These are phyloP conservation scores for Vicia faba DNA, from an alignment of 306 rosid species.

Conservation along the genomic window DNA sequence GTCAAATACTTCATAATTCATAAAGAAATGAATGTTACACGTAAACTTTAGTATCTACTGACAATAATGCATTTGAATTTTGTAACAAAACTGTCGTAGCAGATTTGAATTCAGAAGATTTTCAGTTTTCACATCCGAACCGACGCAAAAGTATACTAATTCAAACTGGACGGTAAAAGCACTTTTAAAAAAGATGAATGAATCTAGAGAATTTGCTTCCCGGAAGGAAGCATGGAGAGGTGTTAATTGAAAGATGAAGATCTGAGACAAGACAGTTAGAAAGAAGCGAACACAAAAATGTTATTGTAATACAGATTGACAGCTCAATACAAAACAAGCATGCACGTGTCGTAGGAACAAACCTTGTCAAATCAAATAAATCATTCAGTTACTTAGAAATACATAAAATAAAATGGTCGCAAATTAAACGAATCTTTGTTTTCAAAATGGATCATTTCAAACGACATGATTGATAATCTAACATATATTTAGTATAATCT, in stretches of 20 bases:
- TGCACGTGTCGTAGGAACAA: conserved; percentile 52
- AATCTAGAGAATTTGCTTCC: conserved; percentile 53
- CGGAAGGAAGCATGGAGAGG: conserved; percentile 72
- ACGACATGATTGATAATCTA: too few species aligned
- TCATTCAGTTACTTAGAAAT: background rate
- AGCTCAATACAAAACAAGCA: conserved; percentile 56
- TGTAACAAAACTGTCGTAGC: background rate
- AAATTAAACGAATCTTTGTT: background rate
- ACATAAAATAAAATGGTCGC: conserved; percentile 30
- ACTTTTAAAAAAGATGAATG: conserved; percentile 13
- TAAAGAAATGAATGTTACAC: background rate
- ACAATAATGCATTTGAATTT: conserved; percentile 7
- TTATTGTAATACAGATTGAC: conserved; percentile 43
- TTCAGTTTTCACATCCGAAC: conserved; percentile 9
- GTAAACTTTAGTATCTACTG: background rate
- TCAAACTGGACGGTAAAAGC: background rate
- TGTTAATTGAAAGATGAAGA: conserved; percentile 56
- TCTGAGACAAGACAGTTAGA: conserved; percentile 46
- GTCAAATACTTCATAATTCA: too few species aligned
- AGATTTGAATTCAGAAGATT: background rate
- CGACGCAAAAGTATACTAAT: background rate
- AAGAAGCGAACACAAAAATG: conserved; percentile 36
- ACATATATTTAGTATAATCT: too few species aligned
- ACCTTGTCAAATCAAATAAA: conserved; percentile 54
- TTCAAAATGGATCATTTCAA: background rate